Conservation (phyloP, 441 rosid genomes). For the Daphne laureola region DNA sequence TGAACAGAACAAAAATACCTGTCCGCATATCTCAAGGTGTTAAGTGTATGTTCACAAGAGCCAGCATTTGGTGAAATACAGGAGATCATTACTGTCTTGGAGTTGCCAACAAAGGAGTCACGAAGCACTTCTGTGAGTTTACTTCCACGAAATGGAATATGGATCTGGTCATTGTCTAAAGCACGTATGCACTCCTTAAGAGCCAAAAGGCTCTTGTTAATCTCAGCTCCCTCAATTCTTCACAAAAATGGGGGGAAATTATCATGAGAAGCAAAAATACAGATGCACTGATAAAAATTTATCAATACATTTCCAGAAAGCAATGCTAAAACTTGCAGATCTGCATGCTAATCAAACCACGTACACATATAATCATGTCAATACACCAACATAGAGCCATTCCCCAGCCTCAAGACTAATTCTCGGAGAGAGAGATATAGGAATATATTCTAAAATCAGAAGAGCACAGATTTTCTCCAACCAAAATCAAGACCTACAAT, state of each 20-base stretch:
- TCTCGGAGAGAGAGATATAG: too few species aligned
- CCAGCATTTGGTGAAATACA: constrained; percentile 99
- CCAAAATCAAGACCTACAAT: too few species aligned
- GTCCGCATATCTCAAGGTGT: constrained; percentile 97
- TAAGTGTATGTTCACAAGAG: constrained; percentile 95
- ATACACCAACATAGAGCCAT: too few species aligned
- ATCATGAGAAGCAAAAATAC: constrained; percentile 12
- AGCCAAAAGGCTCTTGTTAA: constrained; percentile 95
- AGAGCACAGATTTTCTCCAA: too few species aligned
- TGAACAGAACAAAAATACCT: constrained; percentile 41
- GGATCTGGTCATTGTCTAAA: constrained; percentile 94
- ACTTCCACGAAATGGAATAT: constrained; percentile 98
- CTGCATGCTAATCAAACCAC: too few species aligned
- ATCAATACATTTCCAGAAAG: too few species aligned
- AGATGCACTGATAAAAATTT: too few species aligned
- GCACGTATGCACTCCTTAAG: constrained; percentile 99
- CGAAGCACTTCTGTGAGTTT: constrained; percentile 98
- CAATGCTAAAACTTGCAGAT: too few species aligned
- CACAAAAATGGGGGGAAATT: constrained; percentile 15
- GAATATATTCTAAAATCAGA: too few species aligned
- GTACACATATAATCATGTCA: too few species aligned
- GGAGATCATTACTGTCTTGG: constrained; percentile 96
- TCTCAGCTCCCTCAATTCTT: constrained; percentile 99
- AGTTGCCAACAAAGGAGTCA: constrained; percentile 96
- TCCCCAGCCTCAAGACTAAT: too few species aligned